Percentiles rank a stretch among this genome's conserved stretches.
Evolutionary conservation across 106 monocot genomes (phyloP).

Genomic region (Ottelia alismoides): DNA sequence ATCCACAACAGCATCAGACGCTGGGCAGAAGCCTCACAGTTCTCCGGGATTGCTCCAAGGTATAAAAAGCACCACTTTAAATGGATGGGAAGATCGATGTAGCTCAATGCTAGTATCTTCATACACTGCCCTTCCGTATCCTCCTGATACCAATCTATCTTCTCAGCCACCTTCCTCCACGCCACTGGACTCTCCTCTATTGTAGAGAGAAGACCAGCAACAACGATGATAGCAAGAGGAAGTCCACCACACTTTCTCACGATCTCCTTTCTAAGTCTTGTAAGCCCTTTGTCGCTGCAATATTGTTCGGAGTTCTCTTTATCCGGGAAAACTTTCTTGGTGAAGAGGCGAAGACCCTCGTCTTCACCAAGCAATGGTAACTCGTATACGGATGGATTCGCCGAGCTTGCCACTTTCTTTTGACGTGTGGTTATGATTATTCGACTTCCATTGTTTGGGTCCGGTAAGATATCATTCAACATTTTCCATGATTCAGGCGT

Average conservation of each 20-base stretch:
- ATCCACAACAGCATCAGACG: neutral
- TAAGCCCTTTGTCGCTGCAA: too few relatives aligned
- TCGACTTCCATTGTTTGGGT: constrained; percentile 9
- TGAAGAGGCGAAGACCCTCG: constrained; percentile 8
- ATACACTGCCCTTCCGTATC: neutral
- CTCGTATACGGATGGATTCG: neutral
- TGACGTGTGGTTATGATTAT: constrained; percentile 20
- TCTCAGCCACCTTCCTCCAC: neutral
- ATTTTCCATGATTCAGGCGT: constrained; percentile 7
- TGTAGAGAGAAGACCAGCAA: neutral
- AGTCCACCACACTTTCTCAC: neutral
- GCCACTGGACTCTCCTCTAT: neutral
- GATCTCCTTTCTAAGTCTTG: neutral
- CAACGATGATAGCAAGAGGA: neutral
- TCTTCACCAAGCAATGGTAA: neutral
- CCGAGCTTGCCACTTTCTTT: constrained; percentile 7
- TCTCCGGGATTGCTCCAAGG: neutral
- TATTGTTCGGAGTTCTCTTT: neutral
- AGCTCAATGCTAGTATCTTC: neutral
- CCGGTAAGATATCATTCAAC: neutral
- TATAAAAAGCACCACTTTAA: neutral
- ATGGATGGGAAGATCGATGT: neutral
- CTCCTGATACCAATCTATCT: neutral
- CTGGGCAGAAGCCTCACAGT: neutral
- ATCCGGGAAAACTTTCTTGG: constrained; percentile 2